A percentile compares a stretch with the other conserved stretches of the same genome.
phyloP scores from a whole-genome alignment of 2,329 filamentous ascomycete genomes.

The Macrophomina phaseolina region DNA sequence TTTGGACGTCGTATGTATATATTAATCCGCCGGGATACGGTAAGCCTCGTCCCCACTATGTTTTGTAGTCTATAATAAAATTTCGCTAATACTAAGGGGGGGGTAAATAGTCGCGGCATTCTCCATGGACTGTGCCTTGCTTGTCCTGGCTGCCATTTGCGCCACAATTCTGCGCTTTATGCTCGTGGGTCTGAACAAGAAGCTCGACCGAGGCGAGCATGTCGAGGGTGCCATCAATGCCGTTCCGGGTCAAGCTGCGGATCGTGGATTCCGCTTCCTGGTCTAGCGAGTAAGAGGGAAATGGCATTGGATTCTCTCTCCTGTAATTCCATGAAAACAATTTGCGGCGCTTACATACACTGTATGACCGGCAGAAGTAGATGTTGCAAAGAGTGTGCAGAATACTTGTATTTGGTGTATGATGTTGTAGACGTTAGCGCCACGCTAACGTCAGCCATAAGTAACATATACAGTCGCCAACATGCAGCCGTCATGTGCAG shows the following conservation, averaged over 20 bases:
- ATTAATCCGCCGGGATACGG: conserved; percentile 45
- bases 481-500: neutral
- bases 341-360: neutral
- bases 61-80: neutral
- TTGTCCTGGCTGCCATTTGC: conserved; percentile 66
- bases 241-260: conserved; percentile 61
- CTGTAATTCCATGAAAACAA: neutral
- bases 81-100: neutral
- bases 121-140: conserved; percentile 70
- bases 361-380: too few relatives aligned
- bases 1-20: conserved; percentile 75
- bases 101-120: conserved; percentile 61
- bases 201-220: conserved; percentile 67
- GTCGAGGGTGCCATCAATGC: conserved; percentile 61
- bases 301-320: neutral
- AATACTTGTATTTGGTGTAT: too few relatives aligned
- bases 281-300: conserved; percentile 45
- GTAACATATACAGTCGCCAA: neutral
- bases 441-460: too few relatives aligned
- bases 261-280: conserved; percentile 71
- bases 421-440: too few relatives aligned
- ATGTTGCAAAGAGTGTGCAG: too few relatives aligned
- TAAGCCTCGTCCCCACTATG: neutral
- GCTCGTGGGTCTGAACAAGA: conserved; percentile 70
- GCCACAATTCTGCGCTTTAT: conserved; percentile 68